Conservation (phyloP, 139 green algal species). For the Tetradesmus obliquus region DNA sequence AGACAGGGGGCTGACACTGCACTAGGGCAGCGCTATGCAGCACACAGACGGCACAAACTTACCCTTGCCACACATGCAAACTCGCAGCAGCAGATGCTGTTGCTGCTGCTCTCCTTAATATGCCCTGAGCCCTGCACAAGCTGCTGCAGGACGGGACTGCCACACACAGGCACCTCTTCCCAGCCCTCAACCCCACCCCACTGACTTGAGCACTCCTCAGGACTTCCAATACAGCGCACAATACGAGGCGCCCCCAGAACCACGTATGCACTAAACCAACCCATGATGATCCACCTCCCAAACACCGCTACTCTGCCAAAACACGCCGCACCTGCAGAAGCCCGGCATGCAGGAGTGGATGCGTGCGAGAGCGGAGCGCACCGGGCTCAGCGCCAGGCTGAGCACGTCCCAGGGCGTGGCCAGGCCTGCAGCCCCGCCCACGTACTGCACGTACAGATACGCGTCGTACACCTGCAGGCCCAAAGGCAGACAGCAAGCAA, state of each 20-base stretch:
- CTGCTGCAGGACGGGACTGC: background rate
- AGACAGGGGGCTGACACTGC: too few species aligned
- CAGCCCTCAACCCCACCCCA: too few species aligned
- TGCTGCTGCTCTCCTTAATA: background rate
- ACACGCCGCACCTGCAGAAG: conserved; percentile 46
- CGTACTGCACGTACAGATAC: conserved; percentile 48
- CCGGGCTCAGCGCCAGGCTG: conserved; percentile 38
- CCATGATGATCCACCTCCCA: too few species aligned
- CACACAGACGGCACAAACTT: background rate
- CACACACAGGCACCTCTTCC: too few species aligned
- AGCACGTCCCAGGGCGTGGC: conserved; percentile 50
- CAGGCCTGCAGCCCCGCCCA: background rate
- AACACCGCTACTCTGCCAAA: background rate
- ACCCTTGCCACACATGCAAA: background rate
- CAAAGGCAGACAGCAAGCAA: background rate
- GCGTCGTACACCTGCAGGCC: conserved; percentile 46
- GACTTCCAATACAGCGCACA: too few species aligned
- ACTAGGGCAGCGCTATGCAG: too few species aligned
- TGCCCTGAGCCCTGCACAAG: background rate
- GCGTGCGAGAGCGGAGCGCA: conserved; percentile 38
- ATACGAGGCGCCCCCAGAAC: too few species aligned
- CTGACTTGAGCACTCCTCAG: too few species aligned
- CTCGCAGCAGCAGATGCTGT: background rate
- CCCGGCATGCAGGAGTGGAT: conserved; percentile 53
- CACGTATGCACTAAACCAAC: too few species aligned